phyloP scores from a whole-genome alignment of 2,329 filamentous ascomycete species.

The Venturia aucupariae region DNA sequence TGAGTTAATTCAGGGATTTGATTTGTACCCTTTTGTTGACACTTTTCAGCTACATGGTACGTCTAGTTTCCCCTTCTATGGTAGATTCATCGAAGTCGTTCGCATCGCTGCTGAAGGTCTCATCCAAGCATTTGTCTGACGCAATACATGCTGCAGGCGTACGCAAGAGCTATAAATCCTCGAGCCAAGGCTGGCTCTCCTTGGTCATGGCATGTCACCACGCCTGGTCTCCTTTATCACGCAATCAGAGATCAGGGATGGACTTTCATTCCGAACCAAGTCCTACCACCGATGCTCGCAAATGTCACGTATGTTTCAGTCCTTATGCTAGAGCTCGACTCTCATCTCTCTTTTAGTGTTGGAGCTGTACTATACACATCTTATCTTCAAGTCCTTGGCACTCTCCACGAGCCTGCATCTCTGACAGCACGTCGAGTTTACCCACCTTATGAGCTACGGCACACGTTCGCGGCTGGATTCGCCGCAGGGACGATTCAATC shows the following conservation, averaged over 20 bases:
- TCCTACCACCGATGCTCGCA: slow-evolving; percentile 65
- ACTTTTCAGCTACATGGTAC: slow-evolving; percentile 42
- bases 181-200: slow-evolving; percentile 35
- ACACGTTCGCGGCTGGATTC: slow-evolving; percentile 62
- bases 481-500: slow-evolving; percentile 62
- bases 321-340: slow-evolving; percentile 13
- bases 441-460: slow-evolving; percentile 53
- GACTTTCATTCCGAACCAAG: slow-evolving; percentile 64
- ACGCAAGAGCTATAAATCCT: slow-evolving; percentile 55
- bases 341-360: slow-evolving; percentile 35
- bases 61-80: not conserved
- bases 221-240: slow-evolving; percentile 58
- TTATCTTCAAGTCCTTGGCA: slow-evolving; percentile 61
- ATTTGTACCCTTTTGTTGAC: not conserved
- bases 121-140: too few species aligned
- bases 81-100: not conserved
- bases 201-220: slow-evolving; percentile 58
- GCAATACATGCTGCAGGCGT: slow-evolving; percentile 40
- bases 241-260: slow-evolving; percentile 63
- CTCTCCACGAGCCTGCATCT: slow-evolving; percentile 56
- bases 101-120: too few species aligned
- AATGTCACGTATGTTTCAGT: slow-evolving; percentile 48
- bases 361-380: slow-evolving; percentile 67
- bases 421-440: slow-evolving; percentile 55
- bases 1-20: slow-evolving; percentile 41